These are phyloP conservation scores for Cornus kousa DNA, from an alignment of 148 eudicot genomes.

Conservation along the genomic window DNA sequence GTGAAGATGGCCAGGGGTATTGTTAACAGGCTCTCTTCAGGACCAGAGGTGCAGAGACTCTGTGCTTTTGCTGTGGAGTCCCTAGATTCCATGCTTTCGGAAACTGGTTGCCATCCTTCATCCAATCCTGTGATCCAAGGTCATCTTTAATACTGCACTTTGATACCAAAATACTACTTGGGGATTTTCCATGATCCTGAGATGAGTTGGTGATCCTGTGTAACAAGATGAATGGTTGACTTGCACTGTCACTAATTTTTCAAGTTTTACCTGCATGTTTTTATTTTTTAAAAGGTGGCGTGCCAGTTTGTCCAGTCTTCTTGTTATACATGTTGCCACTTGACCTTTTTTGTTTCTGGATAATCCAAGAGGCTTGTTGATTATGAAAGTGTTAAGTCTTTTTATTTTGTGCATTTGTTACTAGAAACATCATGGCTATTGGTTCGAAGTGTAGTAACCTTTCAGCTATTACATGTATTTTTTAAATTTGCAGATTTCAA, in stretches of 20 bases:
- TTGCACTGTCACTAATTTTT: slow-evolving; percentile 3
- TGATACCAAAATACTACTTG: background rate
- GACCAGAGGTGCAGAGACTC: slow-evolving; percentile 70
- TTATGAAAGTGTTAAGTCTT: slow-evolving; percentile 3
- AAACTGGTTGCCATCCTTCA: background rate
- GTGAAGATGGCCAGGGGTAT: slow-evolving; percentile 82
- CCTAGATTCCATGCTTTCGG: slow-evolving; percentile 38
- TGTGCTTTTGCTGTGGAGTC: slow-evolving; percentile 63
- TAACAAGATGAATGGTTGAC: slow-evolving; percentile 1
- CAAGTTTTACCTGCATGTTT: background rate
- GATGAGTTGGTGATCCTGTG: background rate
- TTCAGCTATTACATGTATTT: slow-evolving; percentile 1
- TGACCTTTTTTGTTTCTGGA: background rate
- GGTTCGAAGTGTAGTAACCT: background rate
- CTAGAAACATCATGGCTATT: background rate
- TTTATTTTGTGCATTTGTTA: background rate
- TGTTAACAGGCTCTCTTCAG: slow-evolving; percentile 76
- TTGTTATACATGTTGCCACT: slow-evolving; percentile 2
- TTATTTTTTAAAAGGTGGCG: background rate
- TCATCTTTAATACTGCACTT: slow-evolving; percentile 15
- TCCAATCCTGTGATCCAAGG: slow-evolving; percentile 31
- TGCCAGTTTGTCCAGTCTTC: background rate
- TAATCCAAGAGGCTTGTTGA: background rate
- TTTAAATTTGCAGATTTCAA: slow-evolving; percentile 38
- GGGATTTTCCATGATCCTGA: background rate